Evolutionary conservation across 768 basidiomycete genomes (phyloP).

Genomic region (Lenzites betulinus): DNA sequence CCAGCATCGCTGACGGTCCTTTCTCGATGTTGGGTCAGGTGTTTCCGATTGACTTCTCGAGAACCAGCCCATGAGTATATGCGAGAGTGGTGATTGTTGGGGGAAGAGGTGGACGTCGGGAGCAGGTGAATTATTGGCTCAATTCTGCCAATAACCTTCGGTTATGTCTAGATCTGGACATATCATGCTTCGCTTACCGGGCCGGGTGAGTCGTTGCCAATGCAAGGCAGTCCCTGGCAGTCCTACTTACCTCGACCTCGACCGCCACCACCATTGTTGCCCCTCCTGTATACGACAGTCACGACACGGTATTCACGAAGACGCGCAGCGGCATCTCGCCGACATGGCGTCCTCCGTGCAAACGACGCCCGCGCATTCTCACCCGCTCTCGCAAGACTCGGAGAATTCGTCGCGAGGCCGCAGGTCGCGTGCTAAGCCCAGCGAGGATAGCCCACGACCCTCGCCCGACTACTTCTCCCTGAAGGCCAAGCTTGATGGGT

Average conservation of each 20-base stretch:
- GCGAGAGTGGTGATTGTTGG: neutral
- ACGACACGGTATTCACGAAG: neutral
- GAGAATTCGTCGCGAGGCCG: conserved; percentile 41
- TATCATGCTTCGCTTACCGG: neutral
- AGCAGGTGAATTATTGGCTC: neutral
- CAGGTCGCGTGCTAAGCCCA: conserved; percentile 43
- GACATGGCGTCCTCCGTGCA: conserved; percentile 27
- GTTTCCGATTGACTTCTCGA: conserved; percentile 41
- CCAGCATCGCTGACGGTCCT: conserved; percentile 86
- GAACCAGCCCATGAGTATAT: conserved; percentile 39
- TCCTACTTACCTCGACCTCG: no score
- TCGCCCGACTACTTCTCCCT: conserved; percentile 60
- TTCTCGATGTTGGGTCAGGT: conserved; percentile 46
- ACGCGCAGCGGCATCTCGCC: conserved; percentile 9
- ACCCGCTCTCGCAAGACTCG: conserved; percentile 70
- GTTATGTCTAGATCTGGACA: neutral
- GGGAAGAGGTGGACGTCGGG: neutral
- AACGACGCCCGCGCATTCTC: conserved; percentile 48
- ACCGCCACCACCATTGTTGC: neutral
- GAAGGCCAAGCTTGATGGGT: conserved; percentile 61
- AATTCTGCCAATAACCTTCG: neutral
- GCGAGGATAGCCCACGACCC: conserved; percentile 37
- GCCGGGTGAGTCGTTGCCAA: no score
- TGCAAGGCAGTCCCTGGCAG: no score
- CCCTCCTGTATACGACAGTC: neutral